phyloP scores from a whole-genome alignment of 768 basidiomycete genomes.

The Boletus sensibilis region DNA sequence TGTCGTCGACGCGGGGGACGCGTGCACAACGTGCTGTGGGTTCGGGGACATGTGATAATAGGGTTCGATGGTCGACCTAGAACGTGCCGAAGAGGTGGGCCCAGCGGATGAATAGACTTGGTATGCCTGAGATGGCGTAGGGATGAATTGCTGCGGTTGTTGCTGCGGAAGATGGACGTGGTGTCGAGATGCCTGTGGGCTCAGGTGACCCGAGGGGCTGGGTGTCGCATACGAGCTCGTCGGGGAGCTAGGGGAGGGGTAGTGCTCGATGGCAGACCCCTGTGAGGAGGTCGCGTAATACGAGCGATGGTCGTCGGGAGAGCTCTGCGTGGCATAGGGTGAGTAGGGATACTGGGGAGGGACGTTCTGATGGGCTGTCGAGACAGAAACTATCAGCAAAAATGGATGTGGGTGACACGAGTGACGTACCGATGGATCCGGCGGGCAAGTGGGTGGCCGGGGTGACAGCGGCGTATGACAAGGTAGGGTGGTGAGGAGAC shows the following conservation, averaged over 20 bases:
- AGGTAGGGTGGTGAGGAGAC: slow-evolving; percentile 22
- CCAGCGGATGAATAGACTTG: slow-evolving; percentile 35
- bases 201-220: slow-evolving; percentile 15
- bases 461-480: slow-evolving; percentile 29
- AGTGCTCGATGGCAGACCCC: slow-evolving; percentile 20
- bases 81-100: slow-evolving; percentile 26
- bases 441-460: slow-evolving; percentile 18
- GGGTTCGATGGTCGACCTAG: slow-evolving; percentile 35
- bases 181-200: slow-evolving; percentile 18
- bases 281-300: slow-evolving; percentile 27
- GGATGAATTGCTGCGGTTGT: slow-evolving; percentile 40
- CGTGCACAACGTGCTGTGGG: slow-evolving; percentile 31
- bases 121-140: slow-evolving; percentile 47
- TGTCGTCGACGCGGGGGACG: slow-evolving; percentile 10
- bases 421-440: slow-evolving; percentile 30
- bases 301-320: slow-evolving; percentile 22
- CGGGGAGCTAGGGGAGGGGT: slow-evolving; percentile 20
- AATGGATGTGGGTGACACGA: slow-evolving; percentile 7
- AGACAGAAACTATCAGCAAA: slow-evolving; percentile 2
- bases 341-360: slow-evolving; percentile 21
- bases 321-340: slow-evolving; percentile 17
- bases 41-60: slow-evolving; percentile 42
- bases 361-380: slow-evolving; percentile 22
- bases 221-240: slow-evolving; percentile 22
- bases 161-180: slow-evolving; percentile 17